Base-by-base conservation (phyloP, 371 early-diverging fungal genomes). In the Mucor lusitanicus region DNA sequence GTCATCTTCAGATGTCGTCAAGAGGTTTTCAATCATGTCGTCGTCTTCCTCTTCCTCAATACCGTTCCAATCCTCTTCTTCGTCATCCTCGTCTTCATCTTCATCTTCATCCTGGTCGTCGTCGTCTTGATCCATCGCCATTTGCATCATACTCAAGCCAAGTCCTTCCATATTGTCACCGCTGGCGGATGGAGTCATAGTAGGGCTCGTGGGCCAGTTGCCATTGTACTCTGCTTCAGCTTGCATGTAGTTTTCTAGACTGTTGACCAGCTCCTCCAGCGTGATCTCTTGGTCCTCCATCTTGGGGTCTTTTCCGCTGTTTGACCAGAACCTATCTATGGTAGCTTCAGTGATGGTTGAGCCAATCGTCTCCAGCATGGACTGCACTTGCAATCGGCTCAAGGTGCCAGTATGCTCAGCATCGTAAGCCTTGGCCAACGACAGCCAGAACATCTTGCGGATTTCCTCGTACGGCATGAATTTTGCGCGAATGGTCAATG, bases 351-450 rank as follows among this genome's bases (percentile, higher is more conserved):
- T 81, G n/a, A 90, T 79, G 3, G 82, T 88, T 21, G 85, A 85
- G 2, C 88, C 90, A 23, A 93, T 73, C 54, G 85, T 81, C 33
- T 88, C 91, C 23, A 93, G 77, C 88, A 91, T 85, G 19, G 92
- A 86, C 25, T 79, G 77, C 3, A 93, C 75, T 65, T 89, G 81
- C 9, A 89, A 69, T 35, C 78, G 76, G 75, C 74, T 80, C 53
- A 75, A 70, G n/a, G 68, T 65, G 3, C 69, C 76, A 55, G 82
- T 85, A 5, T 64, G 67, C 55, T 87, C 83, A 1, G 75, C 76
- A 69, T 88, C 90, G 59, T 89, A 92, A 2, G 71, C 69, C 32
- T 80, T 80, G 37, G 87, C 74, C 30, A 90, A 71, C 0, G 85
- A 81, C 3, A 77, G 64, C 90, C 91, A 92, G 70, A 91, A 91